phyloP scores from a whole-genome alignment of 2,329 filamentous ascomycete genomes.

The Fonsecaea monophora region DNA sequence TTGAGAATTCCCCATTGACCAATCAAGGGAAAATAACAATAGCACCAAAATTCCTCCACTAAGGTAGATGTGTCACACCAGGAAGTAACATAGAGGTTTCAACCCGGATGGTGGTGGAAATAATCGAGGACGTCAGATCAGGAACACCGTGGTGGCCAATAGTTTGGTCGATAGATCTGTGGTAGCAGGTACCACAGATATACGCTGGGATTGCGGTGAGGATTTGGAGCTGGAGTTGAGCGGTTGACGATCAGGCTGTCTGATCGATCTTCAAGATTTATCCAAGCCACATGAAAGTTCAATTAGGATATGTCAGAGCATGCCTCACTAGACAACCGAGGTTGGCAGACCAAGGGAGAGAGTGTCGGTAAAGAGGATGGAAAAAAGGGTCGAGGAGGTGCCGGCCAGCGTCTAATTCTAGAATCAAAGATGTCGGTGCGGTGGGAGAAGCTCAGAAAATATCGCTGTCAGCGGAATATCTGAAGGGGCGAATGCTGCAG shows the following conservation, averaged over 20 bases:
- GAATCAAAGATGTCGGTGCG: neutral
- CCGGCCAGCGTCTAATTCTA: neutral
- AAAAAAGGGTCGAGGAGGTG: neutral
- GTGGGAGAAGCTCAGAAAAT: neutral
- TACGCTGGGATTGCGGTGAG: conserved; percentile 21
- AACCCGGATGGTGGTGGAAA: neutral
- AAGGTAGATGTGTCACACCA: conserved; percentile 1
- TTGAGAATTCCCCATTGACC: conserved; percentile 87
- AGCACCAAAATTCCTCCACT: conserved; percentile 16
- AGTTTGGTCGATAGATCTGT: neutral
- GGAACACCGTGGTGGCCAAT: neutral
- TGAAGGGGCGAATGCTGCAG: neutral
- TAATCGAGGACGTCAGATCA: neutral
- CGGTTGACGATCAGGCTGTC: conserved; percentile 21
- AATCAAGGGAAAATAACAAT: conserved; percentile 1
- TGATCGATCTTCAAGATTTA: conserved; percentile 23
- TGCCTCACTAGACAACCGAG: conserved; percentile 15
- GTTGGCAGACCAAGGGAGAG: conserved; percentile 12
- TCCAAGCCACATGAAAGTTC: conserved; percentile 22
- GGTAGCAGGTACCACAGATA: conserved; percentile 13
- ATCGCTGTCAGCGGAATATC: neutral
- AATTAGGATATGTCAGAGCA: conserved; percentile 11
- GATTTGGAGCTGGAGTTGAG: conserved; percentile 23
- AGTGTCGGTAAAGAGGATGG: neutral
- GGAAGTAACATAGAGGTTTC: conserved; percentile 19